These are phyloP conservation scores for Suhomyces guaymorum DNA, from an alignment of 1,139 yeast species.

Conservation along the genomic window DNA sequence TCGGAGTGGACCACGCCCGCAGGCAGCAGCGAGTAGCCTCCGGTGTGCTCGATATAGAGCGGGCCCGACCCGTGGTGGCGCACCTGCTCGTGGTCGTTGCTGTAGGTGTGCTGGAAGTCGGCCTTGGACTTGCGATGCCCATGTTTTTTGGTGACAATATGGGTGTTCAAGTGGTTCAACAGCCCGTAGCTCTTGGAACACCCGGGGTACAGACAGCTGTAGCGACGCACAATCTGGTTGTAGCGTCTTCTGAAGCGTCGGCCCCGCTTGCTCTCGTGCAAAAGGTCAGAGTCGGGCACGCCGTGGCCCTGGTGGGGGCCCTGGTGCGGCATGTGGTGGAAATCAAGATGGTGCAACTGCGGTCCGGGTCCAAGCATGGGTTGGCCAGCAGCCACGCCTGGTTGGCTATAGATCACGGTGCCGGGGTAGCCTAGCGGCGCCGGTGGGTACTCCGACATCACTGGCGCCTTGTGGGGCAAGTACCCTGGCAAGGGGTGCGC, in stretches of 20 bases:
- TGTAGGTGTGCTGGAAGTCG: slow-evolving; percentile 49
- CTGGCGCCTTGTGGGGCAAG: no score
- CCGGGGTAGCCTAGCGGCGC: no score
- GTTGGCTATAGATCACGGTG: slow-evolving; percentile 6
- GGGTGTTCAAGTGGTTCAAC: slow-evolving; percentile 75
- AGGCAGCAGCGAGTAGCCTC: slow-evolving; percentile 3
- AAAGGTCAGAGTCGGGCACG: slow-evolving; percentile 15
- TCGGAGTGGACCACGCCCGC: slow-evolving; percentile 16
- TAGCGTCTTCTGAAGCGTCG: slow-evolving; percentile 65
- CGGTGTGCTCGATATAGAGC: slow-evolving; percentile 9
- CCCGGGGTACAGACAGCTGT: slow-evolving; percentile 58
- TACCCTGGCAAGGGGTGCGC: no score
- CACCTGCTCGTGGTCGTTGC: slow-evolving; percentile 6
- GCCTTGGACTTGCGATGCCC: slow-evolving; percentile 70
- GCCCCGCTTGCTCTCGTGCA: slow-evolving; percentile 19
- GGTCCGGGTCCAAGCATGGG: slow-evolving; percentile 8
- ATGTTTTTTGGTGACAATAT: slow-evolving; percentile 69
- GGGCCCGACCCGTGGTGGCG: no score
- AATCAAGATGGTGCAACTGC: slow-evolving; percentile 10
- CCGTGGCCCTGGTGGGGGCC: slow-evolving; percentile 14
- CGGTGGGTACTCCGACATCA: no score
- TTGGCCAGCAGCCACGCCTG: slow-evolving; percentile 11
- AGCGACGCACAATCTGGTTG: slow-evolving; percentile 68
- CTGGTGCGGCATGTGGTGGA: slow-evolving; percentile 10
- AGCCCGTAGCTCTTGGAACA: slow-evolving; percentile 78